These are phyloP conservation scores for Pelargonium fulgidum DNA, from an alignment of 441 rosid genomes.

Conservation along the genomic window DNA sequence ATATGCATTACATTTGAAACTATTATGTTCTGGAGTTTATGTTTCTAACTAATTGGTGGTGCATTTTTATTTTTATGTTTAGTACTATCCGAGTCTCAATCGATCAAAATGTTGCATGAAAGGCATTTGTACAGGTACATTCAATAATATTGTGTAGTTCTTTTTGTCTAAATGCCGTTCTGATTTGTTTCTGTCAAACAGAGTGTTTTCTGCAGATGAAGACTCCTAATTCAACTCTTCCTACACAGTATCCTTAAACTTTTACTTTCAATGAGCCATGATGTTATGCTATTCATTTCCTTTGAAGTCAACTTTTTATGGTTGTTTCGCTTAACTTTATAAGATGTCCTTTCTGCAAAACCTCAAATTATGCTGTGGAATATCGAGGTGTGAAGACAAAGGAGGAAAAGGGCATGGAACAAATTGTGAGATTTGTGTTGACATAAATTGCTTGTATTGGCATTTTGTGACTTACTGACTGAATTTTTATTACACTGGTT, in stretches of 20 bases:
- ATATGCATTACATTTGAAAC: neutral
- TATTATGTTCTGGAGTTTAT: neutral
- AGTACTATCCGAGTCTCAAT: conserved; percentile 96
- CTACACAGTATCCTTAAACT: conserved; percentile 80
- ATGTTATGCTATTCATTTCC: conserved; percentile 9
- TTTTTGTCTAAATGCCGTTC: too few species aligned
- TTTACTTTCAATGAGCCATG: neutral
- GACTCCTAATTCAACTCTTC: conserved; percentile 84
- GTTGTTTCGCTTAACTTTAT: conserved; percentile 13
- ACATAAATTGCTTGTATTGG: conserved; percentile 5
- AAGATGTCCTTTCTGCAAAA: conserved; percentile 97
- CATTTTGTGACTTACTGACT: neutral
- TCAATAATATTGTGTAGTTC: too few species aligned
- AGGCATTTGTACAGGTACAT: conserved; percentile 69
- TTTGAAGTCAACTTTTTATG: conserved; percentile 19
- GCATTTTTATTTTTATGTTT: conserved; percentile 15
- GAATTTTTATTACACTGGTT: neutral
- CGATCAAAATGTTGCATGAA: conserved; percentile 93
- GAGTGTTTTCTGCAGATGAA: conserved; percentile 99
- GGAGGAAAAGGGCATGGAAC: conserved; percentile 94
- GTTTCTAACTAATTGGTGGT: conserved; percentile 11
- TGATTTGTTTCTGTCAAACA: conserved; percentile 20
- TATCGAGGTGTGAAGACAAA: conserved; percentile 82
- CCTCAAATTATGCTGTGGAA: conserved; percentile 91
- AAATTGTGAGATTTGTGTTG: conserved; percentile 53